A percentile compares a stretch with the other conserved stretches of the same genome.
Evolutionary conservation across 805 yeast genomes (phyloP).

Genomic region (Yamadazyma takamatsuzukensis): DNA sequence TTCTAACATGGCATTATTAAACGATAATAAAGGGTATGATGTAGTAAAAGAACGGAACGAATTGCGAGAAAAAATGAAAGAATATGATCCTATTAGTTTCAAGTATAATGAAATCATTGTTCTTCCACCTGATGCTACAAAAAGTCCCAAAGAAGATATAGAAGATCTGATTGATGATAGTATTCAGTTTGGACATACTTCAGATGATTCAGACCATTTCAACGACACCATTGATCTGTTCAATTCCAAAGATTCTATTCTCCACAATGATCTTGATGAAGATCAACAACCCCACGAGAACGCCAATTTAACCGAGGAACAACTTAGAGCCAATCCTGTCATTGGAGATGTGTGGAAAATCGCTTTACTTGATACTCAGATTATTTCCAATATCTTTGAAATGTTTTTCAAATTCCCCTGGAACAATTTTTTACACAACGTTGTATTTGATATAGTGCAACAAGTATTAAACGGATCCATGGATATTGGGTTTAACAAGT

Average conservation of each 20-base stretch:
- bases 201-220: constrained; percentile 12
- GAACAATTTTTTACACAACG: constrained; percentile 46
- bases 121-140: constrained; percentile 20
- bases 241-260: constrained; percentile 18
- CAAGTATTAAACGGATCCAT: constrained; percentile 46
- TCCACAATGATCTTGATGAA: constrained; percentile 20
- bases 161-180: constrained; percentile 3
- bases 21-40: constrained; percentile 42
- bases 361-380: constrained; percentile 40
- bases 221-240: constrained; percentile 35
- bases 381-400: constrained; percentile 35
- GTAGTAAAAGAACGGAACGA: constrained; percentile 38
- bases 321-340: constrained; percentile 39
- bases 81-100: constrained; percentile 41
- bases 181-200: too few relatives aligned
- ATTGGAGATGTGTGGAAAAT: constrained; percentile 43
- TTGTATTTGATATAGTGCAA: constrained; percentile 45
- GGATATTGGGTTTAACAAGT: constrained; percentile 48
- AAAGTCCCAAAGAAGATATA: constrained; percentile 1
- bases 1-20: constrained; percentile 44
- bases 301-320: constrained; percentile 41
- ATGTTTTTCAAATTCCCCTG: constrained; percentile 47
- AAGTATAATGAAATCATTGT: constrained; percentile 43
- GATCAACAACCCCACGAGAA: constrained; percentile 43
- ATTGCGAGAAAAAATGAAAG: constrained; percentile 37